Conservation (phyloP, 805 yeast species). For the Saccharomycopsis javanensis region DNA sequence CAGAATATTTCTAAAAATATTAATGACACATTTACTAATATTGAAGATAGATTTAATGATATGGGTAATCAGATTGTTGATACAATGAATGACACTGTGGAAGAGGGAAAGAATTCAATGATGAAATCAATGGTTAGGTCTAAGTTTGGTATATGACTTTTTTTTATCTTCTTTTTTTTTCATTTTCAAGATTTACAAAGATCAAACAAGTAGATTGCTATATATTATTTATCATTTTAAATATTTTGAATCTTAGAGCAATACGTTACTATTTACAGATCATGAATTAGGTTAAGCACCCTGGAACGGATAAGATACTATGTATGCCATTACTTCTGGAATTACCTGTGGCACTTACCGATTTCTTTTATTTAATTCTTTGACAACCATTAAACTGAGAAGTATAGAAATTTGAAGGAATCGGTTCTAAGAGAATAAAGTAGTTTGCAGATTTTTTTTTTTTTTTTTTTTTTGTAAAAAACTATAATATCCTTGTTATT, state of each 20-base stretch:
- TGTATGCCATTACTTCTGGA: too few relatives aligned
- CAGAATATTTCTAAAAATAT: slow-evolving; percentile 33
- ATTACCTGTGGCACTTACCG: too few relatives aligned
- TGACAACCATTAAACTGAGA: too few relatives aligned
- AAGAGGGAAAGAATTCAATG: slow-evolving; percentile 39
- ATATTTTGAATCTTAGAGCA: neutral
- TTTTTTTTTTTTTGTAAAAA: neutral
- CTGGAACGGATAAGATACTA: too few relatives aligned
- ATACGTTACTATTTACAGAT: neutral
- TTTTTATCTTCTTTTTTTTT: neutral
- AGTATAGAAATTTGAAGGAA: too few relatives aligned
- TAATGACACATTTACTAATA: slow-evolving; percentile 41
- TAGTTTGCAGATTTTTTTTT: too few relatives aligned
- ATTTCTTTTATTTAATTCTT: too few relatives aligned
- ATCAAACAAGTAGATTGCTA: neutral
- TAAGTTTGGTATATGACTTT: slow-evolving; percentile 27
- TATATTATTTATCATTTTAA: neutral
- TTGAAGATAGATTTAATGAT: slow-evolving; percentile 47
- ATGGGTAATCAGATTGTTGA: slow-evolving; percentile 49
- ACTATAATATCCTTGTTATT: too few relatives aligned
- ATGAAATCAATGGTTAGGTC: slow-evolving; percentile 43
- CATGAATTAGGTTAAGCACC: too few relatives aligned
- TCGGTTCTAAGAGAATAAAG: too few relatives aligned
- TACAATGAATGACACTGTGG: slow-evolving; percentile 41
- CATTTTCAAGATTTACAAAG: neutral